Evolutionary conservation across 441 rosid genomes (phyloP).

Genomic region (Dalechampia spathulata): DNA sequence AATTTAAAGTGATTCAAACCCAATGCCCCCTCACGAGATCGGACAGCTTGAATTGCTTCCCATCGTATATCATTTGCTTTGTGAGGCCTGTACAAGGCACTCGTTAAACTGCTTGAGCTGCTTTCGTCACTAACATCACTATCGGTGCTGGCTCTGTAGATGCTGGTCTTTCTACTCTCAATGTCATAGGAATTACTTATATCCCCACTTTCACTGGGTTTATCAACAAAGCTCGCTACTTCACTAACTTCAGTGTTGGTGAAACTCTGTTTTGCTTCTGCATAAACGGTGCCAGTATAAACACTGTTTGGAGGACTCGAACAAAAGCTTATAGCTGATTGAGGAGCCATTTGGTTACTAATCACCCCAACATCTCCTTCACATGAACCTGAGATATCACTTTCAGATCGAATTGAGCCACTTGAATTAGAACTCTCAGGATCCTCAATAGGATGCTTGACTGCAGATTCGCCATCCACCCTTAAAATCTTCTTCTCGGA

Average conservation of each 20-base stretch:
- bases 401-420: constrained; percentile 35
- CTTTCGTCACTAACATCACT: constrained; percentile 87
- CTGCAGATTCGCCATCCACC: constrained; percentile 24
- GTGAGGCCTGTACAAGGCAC: constrained; percentile 69
- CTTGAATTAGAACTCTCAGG: constrained; percentile 28
- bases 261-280: constrained; percentile 76
- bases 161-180: constrained; percentile 58
- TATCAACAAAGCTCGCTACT: constrained; percentile 38
- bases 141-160: constrained; percentile 71
- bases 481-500: constrained; percentile 14
- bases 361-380: constrained; percentile 22
- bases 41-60: constrained; percentile 82
- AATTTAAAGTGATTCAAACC: constrained; percentile 60
- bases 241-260: constrained; percentile 64
- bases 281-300: constrained; percentile 43
- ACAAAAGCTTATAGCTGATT: constrained; percentile 33
- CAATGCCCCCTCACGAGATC: constrained; percentile 45
- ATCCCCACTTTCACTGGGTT: constrained; percentile 35
- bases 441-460: constrained; percentile 29
- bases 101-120: constrained; percentile 64
- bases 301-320: constrained; percentile 62
- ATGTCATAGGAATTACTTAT: constrained; percentile 35
- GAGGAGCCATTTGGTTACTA: constrained; percentile 26
- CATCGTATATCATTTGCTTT: constrained; percentile 80
- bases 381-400: constrained; percentile 20